Conservation (phyloP, 306 rosid species). For the Vigna angularis region DNA sequence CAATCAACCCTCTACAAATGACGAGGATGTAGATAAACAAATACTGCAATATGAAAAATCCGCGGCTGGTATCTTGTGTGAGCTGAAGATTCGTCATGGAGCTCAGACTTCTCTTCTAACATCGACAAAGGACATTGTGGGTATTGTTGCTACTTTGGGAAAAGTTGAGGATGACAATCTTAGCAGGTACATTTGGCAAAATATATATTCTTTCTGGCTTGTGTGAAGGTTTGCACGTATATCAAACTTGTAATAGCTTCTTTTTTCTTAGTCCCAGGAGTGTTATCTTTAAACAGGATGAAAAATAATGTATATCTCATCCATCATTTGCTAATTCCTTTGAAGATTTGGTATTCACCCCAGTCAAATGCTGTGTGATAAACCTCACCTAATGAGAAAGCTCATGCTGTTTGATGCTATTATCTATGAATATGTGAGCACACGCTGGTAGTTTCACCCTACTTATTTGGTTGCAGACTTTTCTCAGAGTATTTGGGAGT, state of each 20-base stretch:
- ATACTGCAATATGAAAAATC: conserved; percentile 67
- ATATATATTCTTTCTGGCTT: conserved; percentile 31
- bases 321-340: conserved; percentile 15
- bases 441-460: conserved; percentile 36
- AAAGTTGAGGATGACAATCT: conserved; percentile 71
- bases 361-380: neutral
- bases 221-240: conserved; percentile 22
- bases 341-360: neutral
- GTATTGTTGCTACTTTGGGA: conserved; percentile 80
- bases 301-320: conserved; percentile 3
- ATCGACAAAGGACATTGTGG: conserved; percentile 68
- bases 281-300: conserved; percentile 6
- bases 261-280: conserved; percentile 19
- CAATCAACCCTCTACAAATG: conserved; percentile 43
- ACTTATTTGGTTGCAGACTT: conserved; percentile 67
- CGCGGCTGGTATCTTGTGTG: conserved; percentile 78
- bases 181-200: conserved; percentile 61
- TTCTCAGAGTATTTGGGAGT: conserved; percentile 82
- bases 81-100: conserved; percentile 60
- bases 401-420: neutral
- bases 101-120: conserved; percentile 58
- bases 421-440: conserved; percentile 38
- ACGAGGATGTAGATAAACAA: conserved; percentile 65
- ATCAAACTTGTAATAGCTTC: conserved; percentile 29
- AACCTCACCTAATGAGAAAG: neutral